Evolutionary conservation across 2,329 filamentous ascomycete species (phyloP).

Genomic region (Achaetomium macrosporum): DNA sequence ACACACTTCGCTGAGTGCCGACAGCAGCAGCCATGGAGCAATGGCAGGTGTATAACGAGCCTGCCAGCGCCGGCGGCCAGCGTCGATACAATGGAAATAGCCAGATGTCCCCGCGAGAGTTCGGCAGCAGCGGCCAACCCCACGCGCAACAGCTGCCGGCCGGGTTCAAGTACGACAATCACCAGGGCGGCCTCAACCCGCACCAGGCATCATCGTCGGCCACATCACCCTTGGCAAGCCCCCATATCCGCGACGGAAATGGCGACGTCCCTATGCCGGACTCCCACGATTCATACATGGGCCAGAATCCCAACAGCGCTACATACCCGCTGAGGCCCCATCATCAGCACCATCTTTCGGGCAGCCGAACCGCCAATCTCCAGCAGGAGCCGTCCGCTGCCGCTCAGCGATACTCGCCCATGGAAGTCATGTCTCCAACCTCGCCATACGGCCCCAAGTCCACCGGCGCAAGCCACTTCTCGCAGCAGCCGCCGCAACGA

Average conservation of each 20-base stretch:
- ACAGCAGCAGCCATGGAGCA: conserved; percentile 43
- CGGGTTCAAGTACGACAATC: conserved; percentile 63
- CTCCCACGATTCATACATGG: conserved; percentile 71
- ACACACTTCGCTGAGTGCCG: conserved; percentile 2
- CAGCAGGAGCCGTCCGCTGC: conserved; percentile 76
- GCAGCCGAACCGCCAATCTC: conserved; percentile 50
- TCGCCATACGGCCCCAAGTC: conserved; percentile 66
- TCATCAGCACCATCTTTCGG: conserved; percentile 66
- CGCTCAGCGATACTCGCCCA: conserved; percentile 89
- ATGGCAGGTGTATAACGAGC: conserved; percentile 65
- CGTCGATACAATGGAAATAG: conserved; percentile 54
- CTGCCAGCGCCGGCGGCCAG: conserved; percentile 51
- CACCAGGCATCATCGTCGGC: conserved; percentile 39
- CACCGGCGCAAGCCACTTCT: conserved; percentile 48
- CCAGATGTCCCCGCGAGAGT: conserved; percentile 24
- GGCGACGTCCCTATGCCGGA: conserved; percentile 85
- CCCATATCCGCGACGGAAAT: conserved; percentile 63
- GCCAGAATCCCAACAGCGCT: conserved; percentile 73
- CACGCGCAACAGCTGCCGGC: conserved; percentile 42
- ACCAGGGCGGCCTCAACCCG: conserved; percentile 44
- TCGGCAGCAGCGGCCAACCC: conserved; percentile 35
- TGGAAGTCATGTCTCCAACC: conserved; percentile 80
- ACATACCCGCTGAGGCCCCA: conserved; percentile 79
- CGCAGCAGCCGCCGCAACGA: conserved; percentile 48
- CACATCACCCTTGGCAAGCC: conserved; percentile 51